Percentiles rank a stretch among this genome's conserved stretches.
These are phyloP conservation scores for Actinidia arguta DNA, from an alignment of 179 eudicot genomes.

Conservation along the genomic window DNA sequence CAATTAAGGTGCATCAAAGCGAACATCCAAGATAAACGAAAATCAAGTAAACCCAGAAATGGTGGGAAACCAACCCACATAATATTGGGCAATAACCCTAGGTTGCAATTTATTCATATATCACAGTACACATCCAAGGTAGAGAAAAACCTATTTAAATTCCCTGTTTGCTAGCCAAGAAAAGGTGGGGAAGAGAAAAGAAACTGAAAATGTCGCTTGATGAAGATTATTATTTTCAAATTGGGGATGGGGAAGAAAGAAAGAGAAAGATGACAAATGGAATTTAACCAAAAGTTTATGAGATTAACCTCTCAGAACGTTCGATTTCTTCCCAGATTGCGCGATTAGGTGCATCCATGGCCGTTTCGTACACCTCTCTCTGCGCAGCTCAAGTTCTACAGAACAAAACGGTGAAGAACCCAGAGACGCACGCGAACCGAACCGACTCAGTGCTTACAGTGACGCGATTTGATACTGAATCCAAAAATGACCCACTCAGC, in stretches of 20 bases:
- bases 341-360: not conserved
- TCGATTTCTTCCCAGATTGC: constrained; percentile 23
- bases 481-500: too few relatives aligned
- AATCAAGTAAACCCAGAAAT: too few relatives aligned
- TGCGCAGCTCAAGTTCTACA: not conserved
- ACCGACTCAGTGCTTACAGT: too few relatives aligned
- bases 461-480: too few relatives aligned
- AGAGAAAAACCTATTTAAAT: not conserved
- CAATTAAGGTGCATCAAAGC: too few relatives aligned
- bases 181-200: not conserved
- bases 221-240: not conserved
- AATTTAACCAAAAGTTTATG: not conserved
- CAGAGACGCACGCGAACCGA: too few relatives aligned
- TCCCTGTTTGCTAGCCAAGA: not conserved
- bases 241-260: not conserved
- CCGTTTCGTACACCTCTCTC: not conserved
- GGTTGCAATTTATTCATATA: not conserved
- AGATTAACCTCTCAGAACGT: constrained; percentile 19
- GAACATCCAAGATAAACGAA: too few relatives aligned
- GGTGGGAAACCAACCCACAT: too few relatives aligned
- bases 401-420: not conserved
- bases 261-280: not conserved
- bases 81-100: too few relatives aligned
- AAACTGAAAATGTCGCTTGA: not conserved
- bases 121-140: not conserved